Percentiles rank a stretch among this genome's conserved stretches.
phyloP scores from a whole-genome alignment of 2,329 filamentous ascomycete genomes.

The Aspergillus brunneoviolaceus region DNA sequence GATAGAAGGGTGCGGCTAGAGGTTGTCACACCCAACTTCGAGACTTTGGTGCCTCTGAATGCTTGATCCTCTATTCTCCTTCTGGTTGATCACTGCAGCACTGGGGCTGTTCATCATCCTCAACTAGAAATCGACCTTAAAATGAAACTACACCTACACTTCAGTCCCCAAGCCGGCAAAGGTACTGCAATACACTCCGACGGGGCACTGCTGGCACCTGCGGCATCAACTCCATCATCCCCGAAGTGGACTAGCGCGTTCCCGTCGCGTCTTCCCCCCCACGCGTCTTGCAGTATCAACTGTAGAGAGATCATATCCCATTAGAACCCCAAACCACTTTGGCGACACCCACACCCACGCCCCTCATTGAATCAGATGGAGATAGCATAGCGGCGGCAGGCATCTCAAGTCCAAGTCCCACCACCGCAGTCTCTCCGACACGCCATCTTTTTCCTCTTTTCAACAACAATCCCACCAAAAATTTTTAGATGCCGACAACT shows the following conservation, averaged over 20 bases:
- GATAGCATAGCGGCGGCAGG: background rate
- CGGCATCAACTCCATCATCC: background rate
- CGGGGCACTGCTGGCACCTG: background rate
- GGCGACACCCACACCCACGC: too few relatives aligned
- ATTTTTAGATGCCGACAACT: constrained; percentile 31
- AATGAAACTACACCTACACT: too few relatives aligned
- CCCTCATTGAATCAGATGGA: background rate
- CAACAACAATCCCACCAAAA: background rate
- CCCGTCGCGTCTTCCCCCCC: constrained; percentile 24
- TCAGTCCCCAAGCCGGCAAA: too few relatives aligned
- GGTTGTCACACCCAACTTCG: too few relatives aligned
- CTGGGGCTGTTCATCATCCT: too few relatives aligned
- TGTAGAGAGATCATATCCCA: background rate
- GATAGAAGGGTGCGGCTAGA: too few relatives aligned
- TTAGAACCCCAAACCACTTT: too few relatives aligned
- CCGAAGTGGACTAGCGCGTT: constrained; percentile 28
- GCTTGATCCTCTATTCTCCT: too few relatives aligned
- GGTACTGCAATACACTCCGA: background rate
- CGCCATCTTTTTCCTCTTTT: background rate
- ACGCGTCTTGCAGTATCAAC: constrained; percentile 14
- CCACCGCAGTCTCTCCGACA: background rate
- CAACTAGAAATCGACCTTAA: too few relatives aligned
- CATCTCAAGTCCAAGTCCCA: background rate
- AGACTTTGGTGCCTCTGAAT: too few relatives aligned
- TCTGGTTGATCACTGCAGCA: too few relatives aligned